Evolutionary conservation across 2,329 filamentous ascomycete genomes (phyloP), one percentile per base, ranked within the genome.

Genomic region (Pseudogymnoascus destructans): DNA sequence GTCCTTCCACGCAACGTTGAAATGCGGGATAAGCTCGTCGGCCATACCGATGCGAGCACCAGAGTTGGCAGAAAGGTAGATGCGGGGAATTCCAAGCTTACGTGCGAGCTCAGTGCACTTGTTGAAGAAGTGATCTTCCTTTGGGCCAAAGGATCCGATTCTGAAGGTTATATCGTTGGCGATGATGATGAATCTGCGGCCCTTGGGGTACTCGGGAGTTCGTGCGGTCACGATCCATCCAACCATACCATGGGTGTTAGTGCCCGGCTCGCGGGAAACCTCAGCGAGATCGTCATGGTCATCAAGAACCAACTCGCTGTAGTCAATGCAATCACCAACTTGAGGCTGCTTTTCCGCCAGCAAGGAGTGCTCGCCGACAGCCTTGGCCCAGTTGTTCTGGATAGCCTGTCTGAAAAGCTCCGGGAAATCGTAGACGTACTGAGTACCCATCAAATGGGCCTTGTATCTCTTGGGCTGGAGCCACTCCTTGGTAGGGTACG

Each of bases 121-220:
- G 79, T 95, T 81, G 84, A 98, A 98, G 82, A 95, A 98, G 67
- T 88, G 86, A 73, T 98, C 93, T 76, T 98, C 93, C 74, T 86
- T 85, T 38, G 93, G 93, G 57, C 93, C 93, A 71, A 98, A 98
- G 1, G 89, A 95, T 69, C 93, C 93, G 71, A 97, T 98, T 79
- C 95, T 95, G 81, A 89, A 97, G 15, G 93, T 98, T 72, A 98
- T 98, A 70, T 98, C 93, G 79, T 98, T 98, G 79, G 93, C 91
- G 63, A 98, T 86, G 64, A 98, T 89, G 70, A 98, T 84, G 74
- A 97, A 96, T 69, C 88, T 88, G 65, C 93, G 84, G 60, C 93
- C 93, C 63, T 82, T 81, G 60, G 93, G 92, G 71, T 98, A 98
- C 73, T 98, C 93, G 8, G 93, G 93, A 1, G 93, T 97, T 70